Evolutionary conservation across 2,329 filamentous ascomycete genomes (phyloP).

Genomic region (Penicillium psychrosexuale): DNA sequence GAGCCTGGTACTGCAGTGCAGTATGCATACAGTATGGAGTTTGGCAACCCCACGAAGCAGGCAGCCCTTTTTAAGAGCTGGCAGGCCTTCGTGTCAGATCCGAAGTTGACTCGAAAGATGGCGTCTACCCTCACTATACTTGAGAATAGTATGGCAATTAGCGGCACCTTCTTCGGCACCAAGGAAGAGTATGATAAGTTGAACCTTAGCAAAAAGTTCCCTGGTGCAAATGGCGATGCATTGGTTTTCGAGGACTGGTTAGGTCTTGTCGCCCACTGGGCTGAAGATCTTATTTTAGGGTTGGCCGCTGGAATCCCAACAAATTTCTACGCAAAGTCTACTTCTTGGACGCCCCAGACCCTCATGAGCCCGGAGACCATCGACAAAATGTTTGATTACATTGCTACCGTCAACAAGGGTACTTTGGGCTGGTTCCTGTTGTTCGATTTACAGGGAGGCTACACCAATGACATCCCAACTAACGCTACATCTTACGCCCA

Average conservation of each 20-base stretch:
- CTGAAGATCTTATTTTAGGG: neutral
- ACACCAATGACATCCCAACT: conserved; percentile 53
- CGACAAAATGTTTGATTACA: neutral
- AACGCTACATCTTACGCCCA: conserved; percentile 61
- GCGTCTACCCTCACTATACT: neutral
- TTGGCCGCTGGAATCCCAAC: neutral
- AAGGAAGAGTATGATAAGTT: neutral
- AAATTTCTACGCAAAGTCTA: neutral
- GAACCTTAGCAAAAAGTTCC: neutral
- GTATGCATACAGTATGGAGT: conserved; percentile 56
- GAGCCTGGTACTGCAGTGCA: conserved; percentile 48
- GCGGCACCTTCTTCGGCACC: neutral
- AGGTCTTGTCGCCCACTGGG: neutral
- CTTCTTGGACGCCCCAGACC: neutral
- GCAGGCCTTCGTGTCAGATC: neutral
- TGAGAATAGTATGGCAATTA: neutral
- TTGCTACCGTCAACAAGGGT: neutral
- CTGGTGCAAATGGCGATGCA: conserved; percentile 40
- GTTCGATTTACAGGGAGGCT: conserved; percentile 53
- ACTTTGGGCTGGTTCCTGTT: neutral
- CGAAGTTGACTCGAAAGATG: neutral
- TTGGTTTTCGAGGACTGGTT: neutral
- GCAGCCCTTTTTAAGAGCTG: neutral
- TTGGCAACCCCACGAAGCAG: conserved; percentile 34
- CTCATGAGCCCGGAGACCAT: neutral